Base-by-base conservation (phyloP, 352 stramenopile genomes). In the Phytophthora ramorum region DNA sequence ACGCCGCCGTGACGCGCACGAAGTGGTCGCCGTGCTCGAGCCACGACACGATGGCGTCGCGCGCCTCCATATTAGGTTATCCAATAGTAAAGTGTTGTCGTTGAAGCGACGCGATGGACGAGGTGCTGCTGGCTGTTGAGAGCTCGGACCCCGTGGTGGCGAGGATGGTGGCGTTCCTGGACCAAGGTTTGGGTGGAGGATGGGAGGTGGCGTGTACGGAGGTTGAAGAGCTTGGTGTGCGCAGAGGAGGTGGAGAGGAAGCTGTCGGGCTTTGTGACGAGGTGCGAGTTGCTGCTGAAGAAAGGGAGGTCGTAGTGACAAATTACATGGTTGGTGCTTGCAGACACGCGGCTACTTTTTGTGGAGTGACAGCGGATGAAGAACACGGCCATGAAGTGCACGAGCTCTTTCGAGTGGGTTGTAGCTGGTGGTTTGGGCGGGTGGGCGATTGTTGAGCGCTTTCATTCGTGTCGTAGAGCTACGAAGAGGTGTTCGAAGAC, bases 401-500 rank as follows among this genome's bases (percentile, higher is more conserved):
- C 32, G 63, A 75, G 12, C 56, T 88, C 26, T 91, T 89, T 51
- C 64, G 58, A 38, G 79, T 85, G 24, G 9, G 56, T 64, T 35
- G 8, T 4, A 41, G 12, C 9, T 7, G 47, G 26, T 8, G 7
- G 14, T 38, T 16, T 52, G 22, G 22, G 22, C 1, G 1, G 22
- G 53, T 37, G 12, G 8, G 48, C 54, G 7, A 17, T 46, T 20
- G 8, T 48, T 41, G 19, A 59, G 54, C 20, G 52, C 22, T 24
- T 24, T 53, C 37, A 17, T 64, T 30, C 16, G 17, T 28, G 32
- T 46, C 44, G 8, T 46, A 89, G 78, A 60, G 71, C 26, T 91
- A 88, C 49, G 79, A 91, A 26, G 26, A 66, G 48, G 58, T 89
- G 16, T 86, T 89, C 53, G 80, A 86, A 60, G 35, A 61, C 13